Percentiles rank a stretch among this genome's conserved stretches.
Evolutionary conservation across 352 stramenopile genomes (phyloP).

Genomic region (Globisporangium spinosum): DNA sequence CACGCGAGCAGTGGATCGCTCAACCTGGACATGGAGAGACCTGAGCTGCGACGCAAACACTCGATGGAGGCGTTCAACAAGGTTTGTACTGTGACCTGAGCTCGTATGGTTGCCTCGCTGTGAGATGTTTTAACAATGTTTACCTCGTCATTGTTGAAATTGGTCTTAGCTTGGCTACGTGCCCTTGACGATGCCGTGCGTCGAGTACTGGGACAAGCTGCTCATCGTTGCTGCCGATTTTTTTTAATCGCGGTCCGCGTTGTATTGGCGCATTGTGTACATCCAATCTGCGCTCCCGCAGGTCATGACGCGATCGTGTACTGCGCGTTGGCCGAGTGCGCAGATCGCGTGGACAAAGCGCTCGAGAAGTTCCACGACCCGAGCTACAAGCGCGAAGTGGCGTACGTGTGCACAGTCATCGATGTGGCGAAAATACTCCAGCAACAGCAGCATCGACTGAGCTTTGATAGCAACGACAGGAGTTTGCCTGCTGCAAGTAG

Average conservation of each 20-base stretch:
- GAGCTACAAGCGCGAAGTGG: conserved; percentile 54
- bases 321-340: conserved; percentile 53
- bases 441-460: conserved; percentile 4
- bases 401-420: conserved; percentile 49
- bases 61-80: conserved; percentile 59
- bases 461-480: conserved; percentile 11
- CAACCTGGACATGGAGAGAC: conserved; percentile 38
- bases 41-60: conserved; percentile 50
- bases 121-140: not conserved
- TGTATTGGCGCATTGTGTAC: conserved; percentile 39
- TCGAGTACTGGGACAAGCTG: conserved; percentile 59
- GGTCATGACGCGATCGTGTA: conserved; percentile 48
- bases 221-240: conserved; percentile 38
- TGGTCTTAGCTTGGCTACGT: conserved; percentile 49
- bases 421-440: conserved; percentile 36
- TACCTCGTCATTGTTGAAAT: not conserved
- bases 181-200: conserved; percentile 38
- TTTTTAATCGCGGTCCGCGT: conserved; percentile 38
- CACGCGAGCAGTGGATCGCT: conserved; percentile 37
- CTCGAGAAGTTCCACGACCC: conserved; percentile 51
- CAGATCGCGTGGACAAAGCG: conserved; percentile 42
- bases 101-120: not conserved
- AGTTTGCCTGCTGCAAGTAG: not conserved
- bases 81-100: conserved; percentile 17
- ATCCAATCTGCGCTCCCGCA: conserved; percentile 41